These are phyloP conservation scores for Monosporascus sp. DNA, from an alignment of 2,329 filamentous ascomycete genomes.

Conservation along the genomic window DNA sequence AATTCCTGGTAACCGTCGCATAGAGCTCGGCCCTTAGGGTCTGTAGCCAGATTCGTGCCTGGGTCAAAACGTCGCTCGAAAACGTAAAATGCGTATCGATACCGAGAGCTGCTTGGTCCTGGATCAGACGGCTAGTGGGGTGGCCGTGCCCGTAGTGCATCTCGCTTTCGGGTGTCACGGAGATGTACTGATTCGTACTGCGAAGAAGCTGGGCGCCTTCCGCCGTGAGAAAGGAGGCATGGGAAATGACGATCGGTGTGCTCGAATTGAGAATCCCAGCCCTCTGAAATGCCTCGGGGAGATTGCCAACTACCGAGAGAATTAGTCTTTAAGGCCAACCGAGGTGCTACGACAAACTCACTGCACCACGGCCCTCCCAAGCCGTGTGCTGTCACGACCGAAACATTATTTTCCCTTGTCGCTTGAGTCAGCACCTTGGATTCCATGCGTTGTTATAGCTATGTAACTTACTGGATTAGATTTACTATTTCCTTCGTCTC, in stretches of 20 bases:
- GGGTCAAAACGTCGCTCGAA: constrained; percentile 43
- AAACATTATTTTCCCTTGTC: constrained; percentile 31
- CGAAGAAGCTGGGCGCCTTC: constrained; percentile 38
- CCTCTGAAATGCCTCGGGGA: constrained; percentile 31
- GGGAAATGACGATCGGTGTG: constrained; percentile 47
- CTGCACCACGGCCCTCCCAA: constrained; percentile 34
- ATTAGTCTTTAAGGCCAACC: background rate
- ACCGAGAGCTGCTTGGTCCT: constrained; percentile 48
- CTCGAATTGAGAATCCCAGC: constrained; percentile 36
- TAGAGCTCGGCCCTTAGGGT: constrained; percentile 34
- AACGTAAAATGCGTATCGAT: constrained; percentile 51
- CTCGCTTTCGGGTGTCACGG: constrained; percentile 54
- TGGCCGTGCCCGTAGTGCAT: constrained; percentile 54
- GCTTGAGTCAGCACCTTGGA: background rate
- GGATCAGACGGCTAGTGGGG: constrained; percentile 34
- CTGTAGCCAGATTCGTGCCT: constrained; percentile 52
- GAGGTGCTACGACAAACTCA: constrained; percentile 14
- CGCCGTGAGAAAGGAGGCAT: constrained; percentile 40
- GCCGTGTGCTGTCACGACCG: constrained; percentile 42
- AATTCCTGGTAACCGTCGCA: constrained; percentile 31
- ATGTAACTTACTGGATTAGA: constrained; percentile 25
- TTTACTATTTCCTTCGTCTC: constrained; percentile 27
- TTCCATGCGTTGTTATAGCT: background rate
- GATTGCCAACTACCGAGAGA: constrained; percentile 25
- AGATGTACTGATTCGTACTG: constrained; percentile 45